A percentile compares a stretch with the other conserved stretches of the same genome.
These are phyloP conservation scores for Vararia minispora DNA, from an alignment of 768 basidiomycete species.

Conservation along the genomic window DNA sequence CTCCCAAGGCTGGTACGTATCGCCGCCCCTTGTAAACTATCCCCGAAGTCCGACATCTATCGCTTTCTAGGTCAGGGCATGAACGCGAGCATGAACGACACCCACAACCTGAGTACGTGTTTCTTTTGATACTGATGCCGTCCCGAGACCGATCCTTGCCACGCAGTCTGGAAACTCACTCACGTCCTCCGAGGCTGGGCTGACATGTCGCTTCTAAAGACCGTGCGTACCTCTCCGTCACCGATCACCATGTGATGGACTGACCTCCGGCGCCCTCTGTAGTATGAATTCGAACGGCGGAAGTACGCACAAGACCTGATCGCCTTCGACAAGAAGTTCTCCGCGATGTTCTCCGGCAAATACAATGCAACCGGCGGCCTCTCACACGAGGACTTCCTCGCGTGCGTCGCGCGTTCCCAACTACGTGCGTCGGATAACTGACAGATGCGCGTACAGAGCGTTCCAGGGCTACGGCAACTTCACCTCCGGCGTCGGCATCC, in stretches of 20 bases:
- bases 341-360: conserved; percentile 43
- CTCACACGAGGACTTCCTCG: conserved; percentile 36
- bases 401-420: conserved; percentile 18
- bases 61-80: conserved; percentile 34
- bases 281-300: conserved; percentile 45
- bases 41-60: conserved; percentile 13
- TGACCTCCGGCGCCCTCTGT: neutral
- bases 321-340: conserved; percentile 39
- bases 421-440: neutral
- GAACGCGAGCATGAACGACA: conserved; percentile 44
- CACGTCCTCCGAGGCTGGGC: conserved; percentile 39
- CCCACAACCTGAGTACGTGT: conserved; percentile 35
- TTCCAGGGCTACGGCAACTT: conserved; percentile 36
- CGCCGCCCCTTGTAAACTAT: neutral
- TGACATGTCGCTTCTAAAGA: conserved; percentile 31
- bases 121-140: neutral
- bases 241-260: neutral
- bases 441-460: conserved; percentile 18
- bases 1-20: conserved; percentile 28
- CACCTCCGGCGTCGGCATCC: conserved; percentile 37
- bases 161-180: conserved; percentile 40
- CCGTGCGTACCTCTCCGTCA: conserved; percentile 22
- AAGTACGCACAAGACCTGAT: conserved; percentile 45
- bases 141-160: neutral
- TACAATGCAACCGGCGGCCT: conserved; percentile 30